phyloP scores from a whole-genome alignment of 257 asterid genomes.

The Nicotiana noctiflora region DNA sequence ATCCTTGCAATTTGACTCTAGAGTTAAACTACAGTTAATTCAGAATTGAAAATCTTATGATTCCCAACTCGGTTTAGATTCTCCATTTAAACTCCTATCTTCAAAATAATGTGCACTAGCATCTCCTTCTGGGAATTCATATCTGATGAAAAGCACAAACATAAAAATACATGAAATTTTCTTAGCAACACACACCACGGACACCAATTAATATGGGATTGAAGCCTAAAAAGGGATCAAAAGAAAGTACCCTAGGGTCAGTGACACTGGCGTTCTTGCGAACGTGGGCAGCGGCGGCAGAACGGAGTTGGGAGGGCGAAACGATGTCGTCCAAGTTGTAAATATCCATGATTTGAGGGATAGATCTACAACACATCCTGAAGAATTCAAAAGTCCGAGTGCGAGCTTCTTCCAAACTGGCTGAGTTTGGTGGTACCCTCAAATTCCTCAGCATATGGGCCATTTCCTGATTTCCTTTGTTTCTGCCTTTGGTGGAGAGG shows the following conservation, averaged over 20 bases:
- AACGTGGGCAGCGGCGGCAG: constrained; percentile 55
- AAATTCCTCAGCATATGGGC: constrained; percentile 45
- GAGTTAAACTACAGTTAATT: neutral
- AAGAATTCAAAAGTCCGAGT: constrained; percentile 70
- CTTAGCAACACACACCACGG: neutral
- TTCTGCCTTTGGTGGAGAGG: neutral
- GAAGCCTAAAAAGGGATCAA: too few species aligned
- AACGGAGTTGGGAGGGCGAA: constrained; percentile 63
- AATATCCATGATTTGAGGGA: constrained; percentile 72
- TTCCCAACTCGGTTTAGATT: neutral
- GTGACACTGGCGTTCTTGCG: constrained; percentile 68
- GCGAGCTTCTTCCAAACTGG: constrained; percentile 62
- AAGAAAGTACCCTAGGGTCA: constrained; percentile 56
- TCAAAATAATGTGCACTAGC: neutral
- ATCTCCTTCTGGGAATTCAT: neutral
- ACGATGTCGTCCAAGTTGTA: constrained; percentile 68
- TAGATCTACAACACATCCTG: constrained; percentile 80
- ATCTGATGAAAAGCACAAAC: neutral
- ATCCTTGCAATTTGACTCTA: too few species aligned
- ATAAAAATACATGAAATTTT: neutral
- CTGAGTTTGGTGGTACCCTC: constrained; percentile 76
- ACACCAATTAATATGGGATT: too few species aligned
- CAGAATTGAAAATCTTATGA: neutral
- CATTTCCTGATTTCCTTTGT: neutral
- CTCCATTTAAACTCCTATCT: too few species aligned